Base-by-base conservation (phyloP, 2,329 filamentous ascomycete genomes). In the Alternaria atra region DNA sequence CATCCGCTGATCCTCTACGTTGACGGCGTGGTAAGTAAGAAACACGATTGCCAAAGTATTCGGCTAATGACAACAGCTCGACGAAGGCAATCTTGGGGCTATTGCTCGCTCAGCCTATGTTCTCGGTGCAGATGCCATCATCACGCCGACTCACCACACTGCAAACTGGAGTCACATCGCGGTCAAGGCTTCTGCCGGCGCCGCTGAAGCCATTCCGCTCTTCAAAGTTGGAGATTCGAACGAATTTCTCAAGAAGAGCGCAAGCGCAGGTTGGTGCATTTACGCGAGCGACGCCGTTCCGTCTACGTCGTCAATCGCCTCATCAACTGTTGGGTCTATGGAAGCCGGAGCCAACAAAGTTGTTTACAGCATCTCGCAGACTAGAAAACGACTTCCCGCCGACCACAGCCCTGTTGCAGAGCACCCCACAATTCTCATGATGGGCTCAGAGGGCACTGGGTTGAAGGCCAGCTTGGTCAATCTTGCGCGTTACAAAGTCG, bases 51-150 rank as follows among this genome's bases (percentile, higher is more conserved):
- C 13, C 2, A 1, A 27, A 6, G 46, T 6, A 13, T 4, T 51
- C 15, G 27, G 68, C 75, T 85, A 42, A 76, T 52, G 29, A 13
- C 1, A 2, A n/a, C 47, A 74, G 70, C 81, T 93, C 9, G 94
- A 99, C 73, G 91, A 93, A 0, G 93, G 92, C 27, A 99, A 99
- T 74, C 82, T 98, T 1, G 95, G 95, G 42, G 93, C 90, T 23
- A 94, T 98, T 61, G 84, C 98, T 43, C 91, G 95, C 35, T 92
- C 92, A 6, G 93, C 93, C 2, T 91, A 92, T 72, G 98, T 95
- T 77, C 86, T 98, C n/a, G 94, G 94, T 23, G 90, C 92, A 6
- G 91, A 94, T 56, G 94, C 92, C 5, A 87, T 99, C 20, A 88
- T 89, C 2, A 88, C 97, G 55, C 91, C 92, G 3, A 89, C 86